Evolutionary conservation across 805 yeast genomes (phyloP).

Genomic region (Dipodascopsis uninucleata): DNA sequence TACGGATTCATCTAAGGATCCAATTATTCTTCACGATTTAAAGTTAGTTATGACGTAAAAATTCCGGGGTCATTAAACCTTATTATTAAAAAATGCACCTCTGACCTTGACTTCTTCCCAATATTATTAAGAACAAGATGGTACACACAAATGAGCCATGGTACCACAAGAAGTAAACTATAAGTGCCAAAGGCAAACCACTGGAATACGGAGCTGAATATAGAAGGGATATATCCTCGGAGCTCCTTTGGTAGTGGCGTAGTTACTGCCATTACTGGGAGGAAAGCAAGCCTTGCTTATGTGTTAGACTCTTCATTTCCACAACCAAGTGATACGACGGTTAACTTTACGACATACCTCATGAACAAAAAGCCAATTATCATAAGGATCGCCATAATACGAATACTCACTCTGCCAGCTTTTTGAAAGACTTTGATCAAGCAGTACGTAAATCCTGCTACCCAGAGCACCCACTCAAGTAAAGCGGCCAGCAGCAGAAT

Average conservation of each 20-base stretch:
- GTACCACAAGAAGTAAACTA: constrained; percentile 11
- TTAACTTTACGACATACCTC: constrained; percentile 3
- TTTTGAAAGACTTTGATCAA: constrained; percentile 16
- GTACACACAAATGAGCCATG: constrained; percentile 20
- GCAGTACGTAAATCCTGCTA: constrained; percentile 21
- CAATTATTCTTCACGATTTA: constrained; percentile 1
- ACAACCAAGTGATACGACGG: background rate
- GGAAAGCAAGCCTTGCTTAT: constrained; percentile 5
- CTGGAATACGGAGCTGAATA: constrained; percentile 3
- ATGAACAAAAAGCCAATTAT: constrained; percentile 8
- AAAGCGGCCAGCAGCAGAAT: constrained; percentile 17
- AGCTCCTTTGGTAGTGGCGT: constrained; percentile 17
- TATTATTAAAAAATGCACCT: too few relatives aligned
- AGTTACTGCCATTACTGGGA: constrained; percentile 22
- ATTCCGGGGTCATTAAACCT: too few relatives aligned
- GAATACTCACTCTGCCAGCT: constrained; percentile 15
- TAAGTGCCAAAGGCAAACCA: constrained; percentile 18
- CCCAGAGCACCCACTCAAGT: constrained; percentile 25
- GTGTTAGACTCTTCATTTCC: background rate
- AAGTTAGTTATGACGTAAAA: too few relatives aligned
- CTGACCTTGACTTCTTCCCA: constrained; percentile 12
- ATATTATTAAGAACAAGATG: constrained; percentile 13
- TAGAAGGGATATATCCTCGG: constrained; percentile 12
- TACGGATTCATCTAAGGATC: constrained; percentile 3
- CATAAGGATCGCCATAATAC: constrained; percentile 11